Conservation (phyloP, 768 basidiomycete genomes). For the Tephrocybe sp. region DNA sequence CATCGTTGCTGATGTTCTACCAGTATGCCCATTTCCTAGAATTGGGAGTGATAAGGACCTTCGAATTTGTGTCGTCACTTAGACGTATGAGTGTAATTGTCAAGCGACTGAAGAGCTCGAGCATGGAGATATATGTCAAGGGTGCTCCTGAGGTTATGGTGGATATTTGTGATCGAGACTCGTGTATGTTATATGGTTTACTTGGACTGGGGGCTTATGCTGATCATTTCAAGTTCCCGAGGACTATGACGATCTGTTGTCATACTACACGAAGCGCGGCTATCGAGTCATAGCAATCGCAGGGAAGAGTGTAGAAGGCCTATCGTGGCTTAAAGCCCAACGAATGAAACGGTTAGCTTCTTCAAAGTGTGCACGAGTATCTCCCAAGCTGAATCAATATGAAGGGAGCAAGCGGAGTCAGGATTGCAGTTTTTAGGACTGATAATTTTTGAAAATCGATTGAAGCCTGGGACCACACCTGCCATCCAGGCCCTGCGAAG, state of each 20-base stretch:
- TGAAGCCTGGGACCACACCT: conserved; percentile 88
- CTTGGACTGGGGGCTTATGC: background rate
- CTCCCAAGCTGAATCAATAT: conserved; percentile 2
- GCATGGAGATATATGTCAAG: conserved; percentile 98
- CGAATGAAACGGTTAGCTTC: conserved; percentile 80
- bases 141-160: conserved; percentile 99
- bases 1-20: conserved; percentile 2
- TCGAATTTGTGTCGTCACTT: conserved; percentile 92
- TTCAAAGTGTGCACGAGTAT: background rate
- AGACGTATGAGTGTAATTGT: conserved; percentile 98
- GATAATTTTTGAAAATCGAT: conserved; percentile 96
- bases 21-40: conserved; percentile 97
- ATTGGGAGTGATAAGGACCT: conserved; percentile 92
- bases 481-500: conserved; percentile 85
- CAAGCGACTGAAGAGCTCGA: conserved; percentile 87
- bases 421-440: conserved; percentile 88
- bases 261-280: conserved; percentile 95
- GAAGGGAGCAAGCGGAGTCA: conserved; percentile 91
- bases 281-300: conserved; percentile 98
- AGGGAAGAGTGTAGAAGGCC: conserved; percentile 88
- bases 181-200: conserved; percentile 57
- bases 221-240: conserved; percentile 66
- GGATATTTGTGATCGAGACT: conserved; percentile 88
- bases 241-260: conserved; percentile 93
- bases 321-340: conserved; percentile 97